Conservation (phyloP, 2,329 filamentous ascomycete genomes). For the Epichloe baconii region DNA sequence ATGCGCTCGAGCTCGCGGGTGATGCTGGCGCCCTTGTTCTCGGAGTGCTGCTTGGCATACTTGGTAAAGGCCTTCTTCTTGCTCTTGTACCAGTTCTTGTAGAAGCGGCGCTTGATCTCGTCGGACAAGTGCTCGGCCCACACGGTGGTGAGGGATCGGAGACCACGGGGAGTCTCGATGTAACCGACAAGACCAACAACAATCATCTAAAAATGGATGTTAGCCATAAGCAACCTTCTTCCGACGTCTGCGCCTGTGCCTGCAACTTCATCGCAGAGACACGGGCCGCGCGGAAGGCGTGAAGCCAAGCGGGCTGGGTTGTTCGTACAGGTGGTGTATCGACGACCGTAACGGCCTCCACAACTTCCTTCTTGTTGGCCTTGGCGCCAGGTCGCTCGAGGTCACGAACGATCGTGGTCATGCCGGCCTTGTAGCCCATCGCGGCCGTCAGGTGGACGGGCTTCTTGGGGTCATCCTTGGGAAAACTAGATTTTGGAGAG, state of each 20-base stretch:
- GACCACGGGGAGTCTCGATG: conserved; percentile 98
- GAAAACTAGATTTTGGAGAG: conserved; percentile 55
- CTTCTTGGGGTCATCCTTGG: conserved; percentile 99
- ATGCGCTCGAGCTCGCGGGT: conserved; percentile 98
- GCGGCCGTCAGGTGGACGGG: conserved; percentile 94
- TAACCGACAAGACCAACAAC: conserved; percentile 99
- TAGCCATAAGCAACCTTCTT: conserved; percentile 48
- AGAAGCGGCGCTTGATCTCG: conserved; percentile 98
- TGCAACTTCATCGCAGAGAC: background rate
- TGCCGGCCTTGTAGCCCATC: conserved; percentile 99
- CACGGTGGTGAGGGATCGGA: conserved; percentile 97
- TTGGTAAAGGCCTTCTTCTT: conserved; percentile 99
- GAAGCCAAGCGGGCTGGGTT: conserved; percentile 70
- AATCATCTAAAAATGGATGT: conserved; percentile 75
- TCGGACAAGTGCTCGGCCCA: conserved; percentile 99
- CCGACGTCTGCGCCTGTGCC: background rate
- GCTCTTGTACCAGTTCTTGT: conserved; percentile 99
- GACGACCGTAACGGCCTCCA: conserved; percentile 78
- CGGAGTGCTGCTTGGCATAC: conserved; percentile 99
- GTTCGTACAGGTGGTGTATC: conserved; percentile 90
- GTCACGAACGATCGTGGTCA: conserved; percentile 99
- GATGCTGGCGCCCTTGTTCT: conserved; percentile 79
- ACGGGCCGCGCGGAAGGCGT: conserved; percentile 14
- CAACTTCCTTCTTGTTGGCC: conserved; percentile 98
- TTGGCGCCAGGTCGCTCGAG: conserved; percentile 98